Base-by-base conservation (phyloP, 139 green algal genomes). In the Monoraphidium neglectum region DNA sequence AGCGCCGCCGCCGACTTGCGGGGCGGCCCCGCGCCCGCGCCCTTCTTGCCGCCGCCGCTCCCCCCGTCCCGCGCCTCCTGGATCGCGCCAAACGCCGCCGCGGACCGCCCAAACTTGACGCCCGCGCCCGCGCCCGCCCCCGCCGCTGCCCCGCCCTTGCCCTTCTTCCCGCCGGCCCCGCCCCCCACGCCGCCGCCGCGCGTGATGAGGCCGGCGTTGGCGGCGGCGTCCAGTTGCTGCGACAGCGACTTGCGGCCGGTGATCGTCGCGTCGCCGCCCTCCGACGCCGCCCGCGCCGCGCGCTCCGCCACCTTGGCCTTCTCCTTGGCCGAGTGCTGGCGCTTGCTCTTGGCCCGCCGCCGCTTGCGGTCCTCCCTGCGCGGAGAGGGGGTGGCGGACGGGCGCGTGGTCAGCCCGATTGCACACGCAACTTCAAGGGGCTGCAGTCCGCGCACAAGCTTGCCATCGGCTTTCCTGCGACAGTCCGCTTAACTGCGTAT, bases 341-440 rank as follows among this genome's bases (percentile, higher is more conserved):
- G 86, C 88, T 97, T 97, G 38, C 87, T 87, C 37, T 71, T 79
- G n/a, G 88, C 87, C 0, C 93, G 85, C 37, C 81, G 82, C 24
- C 82, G 72, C 70, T 86, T 89, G 30, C 90, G 79, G 15, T 97
- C 92, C 70, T 95, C 91, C 66, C 86, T 89, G 86, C 40, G 65
- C 21, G 57, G 26, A 51, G 46, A n/a, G 13, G 43, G 70, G 33
- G 65, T 1, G 40, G 59, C 21, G 38, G 59, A 5, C n/a, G 1
- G 43, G 13, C 37, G 68, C 16, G 28, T 23, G 28, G 46, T 15
- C 16, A 60, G 51, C 21, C 51, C 51, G 51, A 60, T 60, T 60
- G 18, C 51, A 60, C 18, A 60, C 51, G 18, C 51, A 60, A 28
- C 18, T 60, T 18, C 18, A 60, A 60, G 51, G 51, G 51, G 21